These are phyloP conservation scores for Solanum tarapatanum DNA, from an alignment of 257 asterid species.

Conservation along the genomic window DNA sequence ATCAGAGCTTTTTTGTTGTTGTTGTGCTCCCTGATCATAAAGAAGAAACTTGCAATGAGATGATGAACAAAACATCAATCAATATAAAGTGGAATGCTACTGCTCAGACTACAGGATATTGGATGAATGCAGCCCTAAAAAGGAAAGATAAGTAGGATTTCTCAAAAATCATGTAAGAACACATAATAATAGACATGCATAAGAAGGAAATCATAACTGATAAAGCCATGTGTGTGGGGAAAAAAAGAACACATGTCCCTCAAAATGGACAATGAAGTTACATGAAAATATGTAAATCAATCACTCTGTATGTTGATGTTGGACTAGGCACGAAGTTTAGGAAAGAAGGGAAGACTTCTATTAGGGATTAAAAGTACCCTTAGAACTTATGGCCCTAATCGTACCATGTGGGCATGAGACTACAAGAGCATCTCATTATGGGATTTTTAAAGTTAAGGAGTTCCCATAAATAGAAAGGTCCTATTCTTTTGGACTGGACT, in stretches of 20 bases:
- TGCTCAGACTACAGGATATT: background rate
- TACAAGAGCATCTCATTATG: background rate
- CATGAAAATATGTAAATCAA: background rate
- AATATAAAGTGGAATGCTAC: background rate
- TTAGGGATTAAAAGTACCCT: background rate
- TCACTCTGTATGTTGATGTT: background rate
- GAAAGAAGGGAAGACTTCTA: background rate
- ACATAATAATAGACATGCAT: background rate
- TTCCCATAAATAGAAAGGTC: background rate
- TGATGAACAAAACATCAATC: background rate
- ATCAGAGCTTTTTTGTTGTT: background rate
- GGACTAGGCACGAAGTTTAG: background rate
- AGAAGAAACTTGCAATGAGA: conserved; percentile 4
- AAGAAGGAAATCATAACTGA: background rate
- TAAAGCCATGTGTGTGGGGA: background rate
- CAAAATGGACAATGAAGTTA: background rate
- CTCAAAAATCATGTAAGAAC: background rate
- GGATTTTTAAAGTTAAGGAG: background rate
- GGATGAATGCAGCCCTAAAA: background rate
- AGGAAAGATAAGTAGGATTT: background rate
- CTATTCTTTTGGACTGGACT: background rate
- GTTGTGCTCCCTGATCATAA: background rate
- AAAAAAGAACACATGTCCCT: background rate
- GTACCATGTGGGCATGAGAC: background rate
- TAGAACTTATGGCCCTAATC: background rate